Base-by-base conservation (phyloP, 2,329 filamentous ascomycete species). In the Aspergillus ochraceus region DNA sequence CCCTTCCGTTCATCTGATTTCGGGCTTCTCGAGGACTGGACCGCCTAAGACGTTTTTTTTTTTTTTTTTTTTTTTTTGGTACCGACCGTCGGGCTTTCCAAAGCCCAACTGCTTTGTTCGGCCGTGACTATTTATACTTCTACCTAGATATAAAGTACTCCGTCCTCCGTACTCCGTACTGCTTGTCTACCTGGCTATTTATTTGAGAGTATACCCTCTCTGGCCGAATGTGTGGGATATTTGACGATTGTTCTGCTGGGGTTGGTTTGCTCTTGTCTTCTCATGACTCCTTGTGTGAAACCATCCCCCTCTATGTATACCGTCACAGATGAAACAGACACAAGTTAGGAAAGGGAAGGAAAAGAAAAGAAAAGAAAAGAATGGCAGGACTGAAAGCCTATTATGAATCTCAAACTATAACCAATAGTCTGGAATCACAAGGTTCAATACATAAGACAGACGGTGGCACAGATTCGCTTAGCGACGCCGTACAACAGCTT, bases 381-480 rank as follows among this genome's bases (percentile, higher is more conserved):
- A 42, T 5, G 36, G 19, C 17, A 8, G 36, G 2, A 42, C 17
- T 2, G 12, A 42, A 36, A 30, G 20, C 29, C 14, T 52, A 30
- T 26, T 26, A 52, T 52, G 50, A 36, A 20, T 19, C 29, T 22
- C 19, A 47, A 47, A 24, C 45, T 47, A 47, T 47, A 47, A n/a
- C 11, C 22, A 9, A 24, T 20, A 12, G 45, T 24, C 19, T 29
- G n/a, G 36, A 12, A 50, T 50, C 14, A 39, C 46, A 29, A 45
- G 53, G 26, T 32, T 29, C 53, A 49, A 29, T 47, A 20, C 45
- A 22, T 17, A 17, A 20, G 53, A 20, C 36, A 45, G 42, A 36
- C 47, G 4, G 59, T 65, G 49, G 59, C 49, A 65, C 63, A 54
- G 47, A 26, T 50, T 60, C 14, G 19, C 26, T 46, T 49, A 62